These are phyloP conservation scores for Claviceps sp. DNA, from an alignment of 2,329 filamentous ascomycete species.

Conservation along the genomic window DNA sequence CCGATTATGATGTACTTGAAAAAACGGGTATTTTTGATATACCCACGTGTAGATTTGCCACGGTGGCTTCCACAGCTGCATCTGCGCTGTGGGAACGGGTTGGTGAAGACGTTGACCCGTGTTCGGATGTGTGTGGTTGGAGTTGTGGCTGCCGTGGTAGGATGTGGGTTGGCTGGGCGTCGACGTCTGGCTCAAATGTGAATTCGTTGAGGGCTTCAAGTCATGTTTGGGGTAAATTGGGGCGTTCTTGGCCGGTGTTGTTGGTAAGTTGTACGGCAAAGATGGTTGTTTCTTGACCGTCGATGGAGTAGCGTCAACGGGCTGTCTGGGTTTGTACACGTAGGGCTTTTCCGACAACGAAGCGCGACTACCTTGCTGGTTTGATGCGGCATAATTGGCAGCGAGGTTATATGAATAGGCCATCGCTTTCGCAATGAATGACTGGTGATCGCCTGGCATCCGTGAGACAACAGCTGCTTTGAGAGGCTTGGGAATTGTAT, in stretches of 20 bases:
- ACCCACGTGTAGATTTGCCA: conserved; percentile 26
- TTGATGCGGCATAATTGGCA: background rate
- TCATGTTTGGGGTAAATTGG: conserved; percentile 6
- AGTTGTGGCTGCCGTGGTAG: background rate
- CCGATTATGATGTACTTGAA: conserved; percentile 47
- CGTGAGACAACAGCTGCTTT: conserved; percentile 21
- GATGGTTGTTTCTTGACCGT: conserved; percentile 15
- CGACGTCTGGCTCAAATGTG: background rate
- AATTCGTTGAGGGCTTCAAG: conserved; percentile 6
- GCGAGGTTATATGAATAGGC: conserved; percentile 6
- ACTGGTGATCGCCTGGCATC: conserved; percentile 9
- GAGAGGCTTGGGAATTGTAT: conserved; percentile 46
- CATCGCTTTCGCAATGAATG: conserved; percentile 8
- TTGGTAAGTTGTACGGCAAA: conserved; percentile 4
- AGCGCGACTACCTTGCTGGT: background rate
- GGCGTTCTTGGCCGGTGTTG: background rate
- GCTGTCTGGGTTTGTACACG: conserved; percentile 36
- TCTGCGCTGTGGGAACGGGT: background rate
- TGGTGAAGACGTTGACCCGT: background rate
- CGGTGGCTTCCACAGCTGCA: conserved; percentile 15
- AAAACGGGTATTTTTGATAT: conserved; percentile 42
- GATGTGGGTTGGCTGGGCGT: background rate
- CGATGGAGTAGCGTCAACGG: conserved; percentile 5
- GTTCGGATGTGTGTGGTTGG: conserved; percentile 4
- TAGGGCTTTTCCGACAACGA: conserved; percentile 35